Conservation (phyloP, 2,329 filamentous ascomycete species). For the Ascochyta koolunga region DNA sequence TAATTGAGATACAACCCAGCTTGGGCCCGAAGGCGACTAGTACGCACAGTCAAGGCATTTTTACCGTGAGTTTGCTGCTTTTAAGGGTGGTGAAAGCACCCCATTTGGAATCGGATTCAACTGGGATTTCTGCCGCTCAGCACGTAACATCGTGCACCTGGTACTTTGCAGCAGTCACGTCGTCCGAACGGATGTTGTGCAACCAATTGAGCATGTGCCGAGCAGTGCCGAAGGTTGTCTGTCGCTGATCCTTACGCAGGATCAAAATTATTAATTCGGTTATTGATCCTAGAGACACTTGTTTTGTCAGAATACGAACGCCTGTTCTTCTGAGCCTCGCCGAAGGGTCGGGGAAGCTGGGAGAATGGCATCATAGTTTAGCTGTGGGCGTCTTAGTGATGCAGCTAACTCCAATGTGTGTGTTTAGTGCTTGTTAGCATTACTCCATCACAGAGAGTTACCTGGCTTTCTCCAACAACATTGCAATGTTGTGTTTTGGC, state of each 20-base stretch:
- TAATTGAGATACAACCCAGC: neutral
- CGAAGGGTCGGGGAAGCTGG: neutral
- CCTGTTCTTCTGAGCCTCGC: neutral
- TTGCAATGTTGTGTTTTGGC: constrained; percentile 8
- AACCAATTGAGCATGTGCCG: constrained; percentile 10
- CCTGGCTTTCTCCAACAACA: constrained; percentile 1
- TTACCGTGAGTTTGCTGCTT: neutral
- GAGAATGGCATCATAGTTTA: constrained; percentile 8
- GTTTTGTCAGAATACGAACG: constrained; percentile 2
- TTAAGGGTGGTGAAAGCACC: neutral
- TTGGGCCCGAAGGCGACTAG: constrained; percentile 2
- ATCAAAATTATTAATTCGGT: constrained; percentile 1
- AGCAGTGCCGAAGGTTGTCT: constrained; percentile 3
- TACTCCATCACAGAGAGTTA: neutral
- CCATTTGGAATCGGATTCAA: constrained; percentile 5
- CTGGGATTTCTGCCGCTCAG: constrained; percentile 8
- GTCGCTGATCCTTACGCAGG: neutral
- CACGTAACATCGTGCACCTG: constrained; percentile 3
- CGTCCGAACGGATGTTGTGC: constrained; percentile 3
- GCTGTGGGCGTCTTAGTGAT: neutral
- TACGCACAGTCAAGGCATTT: neutral
- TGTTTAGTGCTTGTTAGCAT: constrained; percentile 3
- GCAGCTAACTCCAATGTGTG: constrained; percentile 5
- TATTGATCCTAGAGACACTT: neutral
- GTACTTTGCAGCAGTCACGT: neutral